Evolutionary conservation across 768 basidiomycete species (phyloP).

Genomic region (Mycena indigotica): DNA sequence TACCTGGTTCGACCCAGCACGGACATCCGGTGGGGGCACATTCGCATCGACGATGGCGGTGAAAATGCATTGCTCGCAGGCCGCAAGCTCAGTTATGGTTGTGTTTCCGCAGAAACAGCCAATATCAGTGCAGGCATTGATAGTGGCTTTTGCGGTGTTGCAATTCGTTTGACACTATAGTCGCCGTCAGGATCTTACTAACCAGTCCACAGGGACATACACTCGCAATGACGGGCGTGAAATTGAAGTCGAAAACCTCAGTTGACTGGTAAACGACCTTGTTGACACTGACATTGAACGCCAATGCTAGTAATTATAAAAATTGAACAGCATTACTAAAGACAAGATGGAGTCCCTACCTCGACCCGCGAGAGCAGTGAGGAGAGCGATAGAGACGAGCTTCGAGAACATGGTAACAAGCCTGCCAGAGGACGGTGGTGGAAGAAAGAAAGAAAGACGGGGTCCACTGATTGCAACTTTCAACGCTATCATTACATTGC

Average conservation of each 20-base stretch:
- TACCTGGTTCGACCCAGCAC: slow-evolving; percentile 60
- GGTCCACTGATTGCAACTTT: too few relatives aligned
- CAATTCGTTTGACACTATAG: slow-evolving; percentile 43
- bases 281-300: slow-evolving; percentile 51
- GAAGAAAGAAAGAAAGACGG: slow-evolving; percentile 9
- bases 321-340: background rate
- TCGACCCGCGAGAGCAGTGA: slow-evolving; percentile 58
- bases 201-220: slow-evolving; percentile 28
- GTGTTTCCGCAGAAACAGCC: slow-evolving; percentile 55
- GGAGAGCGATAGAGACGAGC: slow-evolving; percentile 33
- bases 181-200: slow-evolving; percentile 7
- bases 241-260: slow-evolving; percentile 48
- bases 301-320: too few relatives aligned
- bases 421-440: slow-evolving; percentile 35
- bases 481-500: too few relatives aligned
- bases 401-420: slow-evolving; percentile 31
- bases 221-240: slow-evolving; percentile 29
- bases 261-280: slow-evolving; percentile 39
- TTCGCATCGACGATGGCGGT: slow-evolving; percentile 53
- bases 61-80: slow-evolving; percentile 74
- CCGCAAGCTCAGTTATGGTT: slow-evolving; percentile 45
- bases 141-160: slow-evolving; percentile 24
- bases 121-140: slow-evolving; percentile 49
- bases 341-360: slow-evolving; percentile 37
- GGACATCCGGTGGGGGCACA: slow-evolving; percentile 48